Conservation (phyloP, 345 rosid species). For the Ceriops zippeliana region DNA sequence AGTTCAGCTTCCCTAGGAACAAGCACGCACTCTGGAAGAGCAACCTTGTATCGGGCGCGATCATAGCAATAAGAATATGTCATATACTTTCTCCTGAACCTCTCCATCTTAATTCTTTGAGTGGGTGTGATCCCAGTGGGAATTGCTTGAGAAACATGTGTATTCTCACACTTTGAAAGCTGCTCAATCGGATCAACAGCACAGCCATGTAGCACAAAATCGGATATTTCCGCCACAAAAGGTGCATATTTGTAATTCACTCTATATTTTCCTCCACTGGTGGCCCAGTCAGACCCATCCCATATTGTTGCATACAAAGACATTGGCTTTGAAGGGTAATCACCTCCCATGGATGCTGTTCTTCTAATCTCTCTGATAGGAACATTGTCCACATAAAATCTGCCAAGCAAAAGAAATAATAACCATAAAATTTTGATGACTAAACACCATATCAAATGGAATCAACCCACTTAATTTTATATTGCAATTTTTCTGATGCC, state of each 20-base stretch:
- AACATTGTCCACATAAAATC: slow-evolving; percentile 73
- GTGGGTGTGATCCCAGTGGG: slow-evolving; percentile 37
- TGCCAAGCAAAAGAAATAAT: slow-evolving; percentile 17
- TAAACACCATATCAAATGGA: background rate
- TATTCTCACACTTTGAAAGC: slow-evolving; percentile 46
- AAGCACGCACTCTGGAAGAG: slow-evolving; percentile 63
- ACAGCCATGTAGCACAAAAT: slow-evolving; percentile 80
- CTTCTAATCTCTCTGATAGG: slow-evolving; percentile 82
- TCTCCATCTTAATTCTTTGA: slow-evolving; percentile 61
- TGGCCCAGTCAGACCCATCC: slow-evolving; percentile 96
- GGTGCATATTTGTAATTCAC: slow-evolving; percentile 76
- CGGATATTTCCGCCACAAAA: slow-evolving; percentile 50
- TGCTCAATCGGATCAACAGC: slow-evolving; percentile 75
- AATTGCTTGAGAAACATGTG: slow-evolving; percentile 26
- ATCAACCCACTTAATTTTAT: background rate
- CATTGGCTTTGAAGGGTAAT: slow-evolving; percentile 90
- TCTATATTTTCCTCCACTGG: slow-evolving; percentile 69
- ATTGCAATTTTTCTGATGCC: background rate
- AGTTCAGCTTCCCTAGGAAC: slow-evolving; percentile 54
- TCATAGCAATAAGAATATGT: slow-evolving; percentile 96
- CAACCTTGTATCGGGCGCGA: slow-evolving; percentile 56
- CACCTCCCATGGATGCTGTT: slow-evolving; percentile 62
- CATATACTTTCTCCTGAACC: slow-evolving; percentile 66
- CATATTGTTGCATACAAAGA: slow-evolving; percentile 81
- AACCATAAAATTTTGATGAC: background rate